Percentiles rank a stretch among this genome's conserved stretches.
Conservation (phyloP, 768 basidiomycete genomes). For the Suillus discolor region DNA sequence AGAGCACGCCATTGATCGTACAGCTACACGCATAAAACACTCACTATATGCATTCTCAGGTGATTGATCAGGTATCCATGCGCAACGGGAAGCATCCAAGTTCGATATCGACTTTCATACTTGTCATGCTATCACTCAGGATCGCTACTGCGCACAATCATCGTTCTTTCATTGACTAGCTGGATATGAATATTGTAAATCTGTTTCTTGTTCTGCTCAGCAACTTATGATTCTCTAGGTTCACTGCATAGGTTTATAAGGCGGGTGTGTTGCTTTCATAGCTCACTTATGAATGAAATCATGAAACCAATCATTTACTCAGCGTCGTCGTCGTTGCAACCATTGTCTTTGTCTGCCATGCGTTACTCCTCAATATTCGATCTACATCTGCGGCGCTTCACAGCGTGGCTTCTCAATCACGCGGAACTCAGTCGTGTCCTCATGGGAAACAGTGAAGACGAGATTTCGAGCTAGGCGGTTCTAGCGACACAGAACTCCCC, state of each 20-base stretch:
- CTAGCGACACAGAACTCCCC: neutral
- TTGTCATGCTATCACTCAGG: slow-evolving; percentile 8
- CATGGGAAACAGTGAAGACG: slow-evolving; percentile 35
- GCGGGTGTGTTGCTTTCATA: slow-evolving; percentile 1
- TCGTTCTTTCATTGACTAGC: neutral
- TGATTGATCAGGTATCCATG: slow-evolving; percentile 15
- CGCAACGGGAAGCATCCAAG: slow-evolving; percentile 9
- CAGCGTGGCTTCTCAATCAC: slow-evolving; percentile 43
- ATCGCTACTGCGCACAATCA: slow-evolving; percentile 11
- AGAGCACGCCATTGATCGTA: slow-evolving; percentile 3
- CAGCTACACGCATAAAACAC: neutral
- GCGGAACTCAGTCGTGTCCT: slow-evolving; percentile 44
- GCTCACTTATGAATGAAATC: neutral
- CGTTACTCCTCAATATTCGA: slow-evolving; percentile 40
- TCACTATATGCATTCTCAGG: slow-evolving; percentile 8
- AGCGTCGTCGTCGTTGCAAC: slow-evolving; percentile 9
- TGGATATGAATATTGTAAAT: neutral
- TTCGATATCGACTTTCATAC: neutral
- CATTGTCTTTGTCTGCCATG: slow-evolving; percentile 32
- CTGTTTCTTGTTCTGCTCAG: neutral
- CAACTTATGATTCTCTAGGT: neutral
- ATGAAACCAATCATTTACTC: neutral
- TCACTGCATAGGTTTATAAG: slow-evolving; percentile 7
- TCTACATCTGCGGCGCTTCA: slow-evolving; percentile 40
- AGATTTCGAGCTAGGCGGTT: slow-evolving; percentile 21